Evolutionary conservation across 805 yeast species (phyloP), one percentile per base, ranked within the genome.

Genomic region (Kuraishia molischiana): DNA sequence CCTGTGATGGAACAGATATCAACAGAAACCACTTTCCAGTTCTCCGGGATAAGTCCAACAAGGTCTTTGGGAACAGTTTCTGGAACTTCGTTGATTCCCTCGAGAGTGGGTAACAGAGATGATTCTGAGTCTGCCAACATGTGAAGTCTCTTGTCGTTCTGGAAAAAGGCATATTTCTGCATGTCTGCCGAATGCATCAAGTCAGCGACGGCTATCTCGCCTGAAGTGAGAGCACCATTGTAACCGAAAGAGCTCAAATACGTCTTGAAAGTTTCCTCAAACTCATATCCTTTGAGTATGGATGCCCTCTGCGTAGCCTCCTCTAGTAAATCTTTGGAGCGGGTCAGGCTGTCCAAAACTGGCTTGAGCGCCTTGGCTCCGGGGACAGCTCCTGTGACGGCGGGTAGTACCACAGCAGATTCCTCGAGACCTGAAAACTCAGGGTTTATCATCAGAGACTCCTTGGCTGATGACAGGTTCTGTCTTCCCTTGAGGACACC

Each of bases 11-110:
- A 58, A 43, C 85, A 77, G 6, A 74, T 50, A 47, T 80, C 89
- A 19, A 87, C 54, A 1, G 80, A 64, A 1, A 85, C 57, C 1
- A 79, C 69, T 3, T 64, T 48, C 89, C 87, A 81, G 17, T 57
- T 53, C 1, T 52, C 40, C 0, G 84, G 83, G 5, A 72, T 41
- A 1, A 39, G 22, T 22, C 11, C 11, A 8, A 22, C 26, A 8
- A 22, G 8, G 11, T 22, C 5, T 41, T 43, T 3, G 46, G 31
- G 37, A 39, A 29, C 36, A 31, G 39, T 38, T 18, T 8, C 26
- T 8, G 26, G 8, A 11, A 22, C 26, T 22, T 22, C 26, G 26
- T 22, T 22, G 8, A 11, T 11, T n/a, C n/a, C n/a, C n/a, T n/a
- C n/a, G n/a, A n/a, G n/a, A n/a, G n/a, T n/a, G n/a, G n/a, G n/a